A percentile compares a stretch with the other conserved stretches of the same genome.
phyloP scores from a whole-genome alignment of 2,329 filamentous ascomycete species.

The Colletotrichum theobromicola region DNA sequence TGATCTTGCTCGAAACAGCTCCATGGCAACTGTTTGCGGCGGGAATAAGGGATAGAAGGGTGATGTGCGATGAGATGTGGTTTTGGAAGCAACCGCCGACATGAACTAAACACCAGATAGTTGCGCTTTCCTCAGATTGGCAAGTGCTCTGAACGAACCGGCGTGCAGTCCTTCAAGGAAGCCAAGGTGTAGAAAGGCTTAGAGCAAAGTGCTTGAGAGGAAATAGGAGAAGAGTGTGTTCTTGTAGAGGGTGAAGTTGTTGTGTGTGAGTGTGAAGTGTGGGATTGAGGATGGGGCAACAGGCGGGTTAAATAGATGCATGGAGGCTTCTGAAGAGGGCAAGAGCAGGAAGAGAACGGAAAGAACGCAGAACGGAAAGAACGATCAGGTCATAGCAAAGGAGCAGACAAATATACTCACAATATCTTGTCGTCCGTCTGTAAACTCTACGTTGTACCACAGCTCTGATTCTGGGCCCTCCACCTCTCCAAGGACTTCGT shows the following conservation, averaged over 20 bases:
- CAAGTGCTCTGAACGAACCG: background rate
- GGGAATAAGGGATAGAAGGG: background rate
- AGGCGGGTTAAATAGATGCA: background rate
- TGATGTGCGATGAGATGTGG: background rate
- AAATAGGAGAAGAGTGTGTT: background rate
- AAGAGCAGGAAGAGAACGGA: background rate
- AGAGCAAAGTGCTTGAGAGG: background rate
- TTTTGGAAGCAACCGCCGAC: background rate
- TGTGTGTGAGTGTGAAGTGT: background rate
- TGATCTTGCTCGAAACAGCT: background rate
- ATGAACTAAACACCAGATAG: background rate
- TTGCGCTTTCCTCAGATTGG: background rate
- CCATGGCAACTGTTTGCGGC: background rate
- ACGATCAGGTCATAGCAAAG: background rate
- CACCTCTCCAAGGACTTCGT: conserved; percentile 38
- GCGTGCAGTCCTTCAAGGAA: background rate
- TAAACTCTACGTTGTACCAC: conserved; percentile 47
- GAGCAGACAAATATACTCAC: conserved; percentile 40
- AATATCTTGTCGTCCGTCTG: conserved; percentile 48
- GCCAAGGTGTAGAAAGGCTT: background rate
- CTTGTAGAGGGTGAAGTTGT: background rate
- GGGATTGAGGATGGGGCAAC: background rate
- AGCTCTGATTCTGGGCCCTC: conserved; percentile 27
- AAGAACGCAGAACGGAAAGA: background rate
- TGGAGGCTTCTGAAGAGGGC: background rate